Conservation (phyloP, 495 filamentous ascomycete species). For the Neurospora sp. region DNA sequence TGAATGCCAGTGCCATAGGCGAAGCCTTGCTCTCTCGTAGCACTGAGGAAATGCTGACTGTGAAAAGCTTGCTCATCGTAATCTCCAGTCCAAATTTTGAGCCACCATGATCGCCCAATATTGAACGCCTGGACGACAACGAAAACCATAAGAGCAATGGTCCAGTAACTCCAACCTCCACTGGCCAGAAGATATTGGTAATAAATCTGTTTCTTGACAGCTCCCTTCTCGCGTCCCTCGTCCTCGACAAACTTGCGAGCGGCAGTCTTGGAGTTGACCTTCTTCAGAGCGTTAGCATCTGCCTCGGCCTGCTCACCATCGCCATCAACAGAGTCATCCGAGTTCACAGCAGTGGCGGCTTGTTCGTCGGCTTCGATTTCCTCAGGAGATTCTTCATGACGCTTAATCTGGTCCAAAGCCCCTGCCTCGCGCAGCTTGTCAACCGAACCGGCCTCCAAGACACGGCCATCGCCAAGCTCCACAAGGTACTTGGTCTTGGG, state of each 20-base stretch:
- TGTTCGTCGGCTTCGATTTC: slow-evolving; percentile 37
- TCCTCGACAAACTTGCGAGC: slow-evolving; percentile 64
- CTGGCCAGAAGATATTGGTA: slow-evolving; percentile 51
- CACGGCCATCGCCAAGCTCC: slow-evolving; percentile 55
- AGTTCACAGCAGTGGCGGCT: slow-evolving; percentile 35
- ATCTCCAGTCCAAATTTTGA: slow-evolving; percentile 55
- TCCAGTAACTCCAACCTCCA: slow-evolving; percentile 58
- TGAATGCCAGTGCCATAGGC: slow-evolving; percentile 28
- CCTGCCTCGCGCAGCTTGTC: slow-evolving; percentile 48
- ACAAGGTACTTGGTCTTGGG: slow-evolving; percentile 62
- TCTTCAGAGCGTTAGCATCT: slow-evolving; percentile 29
- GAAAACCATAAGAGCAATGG: slow-evolving; percentile 42
- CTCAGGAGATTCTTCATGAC: slow-evolving; percentile 37
- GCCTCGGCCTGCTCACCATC: slow-evolving; percentile 18
- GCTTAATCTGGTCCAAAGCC: slow-evolving; percentile 47
- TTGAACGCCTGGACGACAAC: slow-evolving; percentile 37
- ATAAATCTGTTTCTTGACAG: slow-evolving; percentile 54
- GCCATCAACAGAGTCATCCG: slow-evolving; percentile 21
- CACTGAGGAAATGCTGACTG: slow-evolving; percentile 8
- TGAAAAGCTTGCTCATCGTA: slow-evolving; percentile 22
- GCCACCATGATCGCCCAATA: slow-evolving; percentile 54
- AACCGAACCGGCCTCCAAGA: slow-evolving; percentile 50
- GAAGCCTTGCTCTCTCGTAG: slow-evolving; percentile 18
- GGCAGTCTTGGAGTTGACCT: slow-evolving; percentile 28
- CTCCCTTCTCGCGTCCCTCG: slow-evolving; percentile 56